Percentiles rank a stretch among this genome's conserved stretches.
phyloP scores from a whole-genome alignment of 768 basidiomycete species.

The Rhizopogon vinicolor region DNA sequence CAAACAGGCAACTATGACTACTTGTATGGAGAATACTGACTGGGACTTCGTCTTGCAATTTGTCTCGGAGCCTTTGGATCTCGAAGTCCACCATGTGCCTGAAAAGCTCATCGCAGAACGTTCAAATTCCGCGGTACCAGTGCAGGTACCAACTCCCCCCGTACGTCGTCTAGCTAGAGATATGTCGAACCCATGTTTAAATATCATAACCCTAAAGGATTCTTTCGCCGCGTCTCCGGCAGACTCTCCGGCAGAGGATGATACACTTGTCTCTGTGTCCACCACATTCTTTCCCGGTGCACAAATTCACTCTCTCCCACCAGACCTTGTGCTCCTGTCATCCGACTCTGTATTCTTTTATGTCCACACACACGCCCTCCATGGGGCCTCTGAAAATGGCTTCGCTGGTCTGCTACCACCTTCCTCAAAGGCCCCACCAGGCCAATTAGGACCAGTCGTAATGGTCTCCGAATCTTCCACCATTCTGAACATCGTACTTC shows the following conservation, averaged over 20 bases:
- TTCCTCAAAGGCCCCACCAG: constrained; percentile 30
- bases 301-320: constrained; percentile 46
- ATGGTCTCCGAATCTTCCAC: constrained; percentile 55
- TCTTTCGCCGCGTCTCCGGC: constrained; percentile 29
- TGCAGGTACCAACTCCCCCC: constrained; percentile 63
- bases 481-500: constrained; percentile 69
- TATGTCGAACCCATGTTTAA: constrained; percentile 5
- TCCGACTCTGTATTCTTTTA: constrained; percentile 84
- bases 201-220: constrained; percentile 16
- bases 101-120: constrained; percentile 32
- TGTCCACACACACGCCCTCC: constrained; percentile 57
- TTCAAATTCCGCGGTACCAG: constrained; percentile 13
- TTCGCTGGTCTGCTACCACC: constrained; percentile 58
- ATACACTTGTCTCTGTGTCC: constrained; percentile 64
- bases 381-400: constrained; percentile 55
- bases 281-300: constrained; percentile 79
- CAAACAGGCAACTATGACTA: not conserved
- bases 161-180: constrained; percentile 31
- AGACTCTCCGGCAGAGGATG: constrained; percentile 34
- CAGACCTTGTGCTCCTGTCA: constrained; percentile 64
- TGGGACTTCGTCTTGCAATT: constrained; percentile 65
- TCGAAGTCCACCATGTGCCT: constrained; percentile 24
- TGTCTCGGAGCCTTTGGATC: constrained; percentile 41
- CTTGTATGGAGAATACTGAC: constrained; percentile 40
- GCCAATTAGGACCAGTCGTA: constrained; percentile 50